These are phyloP conservation scores for Epithemia pelagica DNA, from an alignment of 108 stramenopile species.

Conservation along the genomic window DNA sequence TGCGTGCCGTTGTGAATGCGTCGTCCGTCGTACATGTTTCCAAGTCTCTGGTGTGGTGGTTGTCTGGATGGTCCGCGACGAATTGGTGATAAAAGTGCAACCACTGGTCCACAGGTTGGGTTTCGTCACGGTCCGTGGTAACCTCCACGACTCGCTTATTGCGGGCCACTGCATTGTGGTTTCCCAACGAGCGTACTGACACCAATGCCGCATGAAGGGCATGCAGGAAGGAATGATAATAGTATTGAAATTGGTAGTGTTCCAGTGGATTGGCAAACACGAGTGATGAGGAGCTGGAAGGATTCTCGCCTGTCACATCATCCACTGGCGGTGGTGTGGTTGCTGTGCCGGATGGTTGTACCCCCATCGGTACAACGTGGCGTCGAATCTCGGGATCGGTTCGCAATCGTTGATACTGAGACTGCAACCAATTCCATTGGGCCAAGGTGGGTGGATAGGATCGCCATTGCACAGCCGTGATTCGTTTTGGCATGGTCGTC, in stretches of 20 bases:
- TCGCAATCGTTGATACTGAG: too few species aligned
- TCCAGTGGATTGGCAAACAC: neutral
- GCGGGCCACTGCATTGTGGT: too few species aligned
- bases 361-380: too few species aligned
- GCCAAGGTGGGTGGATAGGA: neutral
- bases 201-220: neutral
- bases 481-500: neutral
- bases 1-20: too few species aligned
- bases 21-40: neutral
- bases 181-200: neutral
- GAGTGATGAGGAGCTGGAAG: neutral
- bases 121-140: neutral
- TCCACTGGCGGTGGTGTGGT: too few species aligned
- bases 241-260: neutral
- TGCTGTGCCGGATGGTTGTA: too few species aligned
- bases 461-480: neutral
- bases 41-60: neutral
- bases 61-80: too few species aligned
- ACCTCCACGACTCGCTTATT: too few species aligned
- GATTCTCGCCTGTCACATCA: neutral
- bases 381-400: too few species aligned
- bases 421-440: neutral
- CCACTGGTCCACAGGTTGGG: neutral
- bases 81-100: neutral
- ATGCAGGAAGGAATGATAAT: neutral